Conservation (phyloP, 495 filamentous ascomycete species). For the Talaromyces adpressus region DNA sequence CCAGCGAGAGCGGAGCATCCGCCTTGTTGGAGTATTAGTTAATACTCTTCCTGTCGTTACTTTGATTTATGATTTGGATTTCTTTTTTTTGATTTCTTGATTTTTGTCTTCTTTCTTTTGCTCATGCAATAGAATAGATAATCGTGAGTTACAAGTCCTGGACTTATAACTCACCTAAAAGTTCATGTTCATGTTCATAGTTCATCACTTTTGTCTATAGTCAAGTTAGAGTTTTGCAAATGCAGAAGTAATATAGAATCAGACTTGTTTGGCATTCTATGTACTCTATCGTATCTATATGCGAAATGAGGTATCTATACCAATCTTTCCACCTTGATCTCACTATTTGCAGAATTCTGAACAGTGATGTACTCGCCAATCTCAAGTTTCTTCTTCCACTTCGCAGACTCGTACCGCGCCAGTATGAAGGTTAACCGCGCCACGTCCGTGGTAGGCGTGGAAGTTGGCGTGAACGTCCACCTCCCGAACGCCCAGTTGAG, state of each 20-base stretch:
- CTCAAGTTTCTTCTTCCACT: constrained; percentile 84
- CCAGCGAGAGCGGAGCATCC: constrained; percentile 79
- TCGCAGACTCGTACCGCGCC: constrained; percentile 74
- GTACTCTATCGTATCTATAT: neutral
- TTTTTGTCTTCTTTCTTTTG: neutral
- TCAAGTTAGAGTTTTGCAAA: neutral
- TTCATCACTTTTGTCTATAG: neutral
- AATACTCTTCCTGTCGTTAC: too few species aligned
- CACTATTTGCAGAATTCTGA: constrained; percentile 28
- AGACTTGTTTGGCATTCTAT: neutral
- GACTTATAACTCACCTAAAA: neutral
- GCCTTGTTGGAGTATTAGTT: constrained; percentile 58
- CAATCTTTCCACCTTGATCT: constrained; percentile 29
- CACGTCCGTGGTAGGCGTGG: constrained; percentile 30
- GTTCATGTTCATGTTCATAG: neutral
- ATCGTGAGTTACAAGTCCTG: neutral
- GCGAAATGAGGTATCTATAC: constrained; percentile 15
- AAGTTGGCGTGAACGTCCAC: constrained; percentile 75
- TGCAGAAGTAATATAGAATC: neutral
- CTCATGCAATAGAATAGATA: neutral
- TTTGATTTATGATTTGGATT: neutral
- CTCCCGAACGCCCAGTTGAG: constrained; percentile 97
- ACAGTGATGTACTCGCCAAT: constrained; percentile 51
- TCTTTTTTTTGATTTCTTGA: neutral
- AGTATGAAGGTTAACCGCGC: constrained; percentile 79